Evolutionary conservation across 1,139 yeast species (phyloP).

Genomic region (Geotrichum bryndzae): DNA sequence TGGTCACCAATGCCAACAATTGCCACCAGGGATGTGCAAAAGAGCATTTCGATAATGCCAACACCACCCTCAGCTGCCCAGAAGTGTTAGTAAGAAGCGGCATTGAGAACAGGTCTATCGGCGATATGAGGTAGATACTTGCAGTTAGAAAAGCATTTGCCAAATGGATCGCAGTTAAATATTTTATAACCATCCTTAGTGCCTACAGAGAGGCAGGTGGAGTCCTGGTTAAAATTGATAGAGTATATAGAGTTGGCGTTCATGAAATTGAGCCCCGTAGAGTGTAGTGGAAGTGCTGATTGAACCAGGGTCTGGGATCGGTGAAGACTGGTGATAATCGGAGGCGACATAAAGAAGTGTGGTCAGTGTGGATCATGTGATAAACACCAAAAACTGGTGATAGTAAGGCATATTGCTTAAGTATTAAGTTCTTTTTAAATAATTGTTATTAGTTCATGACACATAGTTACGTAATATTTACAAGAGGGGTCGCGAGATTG

Average conservation of each 20-base stretch:
- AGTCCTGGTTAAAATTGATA: conserved; percentile 85
- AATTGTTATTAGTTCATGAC: not conserved
- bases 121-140: conserved; percentile 20
- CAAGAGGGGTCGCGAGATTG: not conserved
- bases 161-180: conserved; percentile 86
- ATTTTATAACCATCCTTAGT: conserved; percentile 71
- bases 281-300: not conserved
- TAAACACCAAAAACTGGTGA: too few species aligned
- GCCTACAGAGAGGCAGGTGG: conserved; percentile 80
- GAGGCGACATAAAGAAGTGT: not conserved
- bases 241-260: conserved; percentile 39
- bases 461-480: not conserved
- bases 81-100: not conserved
- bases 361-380: not conserved
- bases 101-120: not conserved
- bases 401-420: too few species aligned
- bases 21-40: conserved; percentile 80
- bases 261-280: not conserved
- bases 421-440: too few species aligned
- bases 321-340: not conserved
- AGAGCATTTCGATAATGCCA: conserved; percentile 79
- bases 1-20: conserved; percentile 85
- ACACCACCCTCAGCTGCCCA: conserved; percentile 37
- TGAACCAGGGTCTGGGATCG: not conserved
- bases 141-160: conserved; percentile 59